phyloP scores from a whole-genome alignment of 768 basidiomycete genomes.

The Russula brevipes region DNA sequence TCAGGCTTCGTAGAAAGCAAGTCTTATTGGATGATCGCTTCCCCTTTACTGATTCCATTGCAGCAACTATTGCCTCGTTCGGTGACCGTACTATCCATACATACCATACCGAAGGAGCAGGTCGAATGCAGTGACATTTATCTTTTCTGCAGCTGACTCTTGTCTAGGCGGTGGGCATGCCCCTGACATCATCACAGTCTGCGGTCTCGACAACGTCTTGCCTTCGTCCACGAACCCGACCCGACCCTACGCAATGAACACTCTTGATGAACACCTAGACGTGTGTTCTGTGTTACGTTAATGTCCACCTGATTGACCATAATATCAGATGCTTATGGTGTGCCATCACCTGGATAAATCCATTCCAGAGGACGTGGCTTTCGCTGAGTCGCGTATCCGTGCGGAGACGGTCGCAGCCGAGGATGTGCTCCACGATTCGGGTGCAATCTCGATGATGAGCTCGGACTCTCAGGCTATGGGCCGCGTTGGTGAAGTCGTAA shows the following conservation, averaged over 20 bases:
- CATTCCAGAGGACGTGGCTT: conserved; percentile 91
- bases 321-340: conserved; percentile 93
- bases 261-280: conserved; percentile 94
- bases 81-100: conserved; percentile 91
- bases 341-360: conserved; percentile 91
- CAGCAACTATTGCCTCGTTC: conserved; percentile 87
- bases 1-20: conserved; percentile 93
- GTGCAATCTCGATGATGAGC: conserved; percentile 95
- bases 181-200: conserved; percentile 97
- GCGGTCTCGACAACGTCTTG: conserved; percentile 80
- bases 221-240: conserved; percentile 98
- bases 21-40: conserved; percentile 25
- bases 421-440: conserved; percentile 87
- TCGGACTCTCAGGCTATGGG: conserved; percentile 99
- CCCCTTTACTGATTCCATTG: background rate
- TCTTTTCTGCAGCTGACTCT: background rate
- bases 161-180: conserved; percentile 83
- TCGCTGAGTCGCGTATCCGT: conserved; percentile 95
- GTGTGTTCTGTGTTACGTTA: conserved; percentile 41
- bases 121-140: conserved; percentile 33
- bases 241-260: conserved; percentile 84
- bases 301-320: conserved; percentile 5
- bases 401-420: conserved; percentile 97
- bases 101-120: conserved; percentile 95
- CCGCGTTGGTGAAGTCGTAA: conserved; percentile 89